phyloP scores from a whole-genome alignment of 495 filamentous ascomycete genomes.

The Penicillium coffeae region DNA sequence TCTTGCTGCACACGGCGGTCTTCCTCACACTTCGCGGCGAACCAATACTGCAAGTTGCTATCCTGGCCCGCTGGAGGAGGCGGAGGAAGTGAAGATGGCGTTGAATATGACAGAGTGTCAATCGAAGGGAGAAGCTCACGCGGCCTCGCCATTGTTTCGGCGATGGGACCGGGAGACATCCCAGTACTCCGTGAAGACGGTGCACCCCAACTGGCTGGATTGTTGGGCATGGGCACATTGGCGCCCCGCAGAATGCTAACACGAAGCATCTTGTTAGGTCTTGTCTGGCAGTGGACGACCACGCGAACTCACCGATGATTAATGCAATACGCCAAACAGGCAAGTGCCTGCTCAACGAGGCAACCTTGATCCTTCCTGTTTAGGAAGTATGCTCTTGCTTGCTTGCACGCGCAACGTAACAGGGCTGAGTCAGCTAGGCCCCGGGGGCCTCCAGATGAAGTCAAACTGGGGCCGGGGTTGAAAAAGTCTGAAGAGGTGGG shows the following conservation, averaged over 20 bases:
- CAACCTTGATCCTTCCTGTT: conserved; percentile 11
- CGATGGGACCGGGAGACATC: conserved; percentile 10
- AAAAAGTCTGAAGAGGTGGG: not conserved
- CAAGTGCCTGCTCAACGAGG: too few species aligned
- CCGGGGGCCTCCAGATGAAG: not conserved
- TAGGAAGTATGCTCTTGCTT: too few species aligned
- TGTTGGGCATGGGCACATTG: too few species aligned
- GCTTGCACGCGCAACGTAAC: too few species aligned
- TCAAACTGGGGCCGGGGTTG: too few species aligned
- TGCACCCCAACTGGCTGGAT: too few species aligned
- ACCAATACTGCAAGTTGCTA: conserved; percentile 78
- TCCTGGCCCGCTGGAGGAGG: conserved; percentile 70
- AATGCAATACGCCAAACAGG: too few species aligned
- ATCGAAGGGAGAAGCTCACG: conserved; percentile 37
- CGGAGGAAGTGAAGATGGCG: conserved; percentile 54
- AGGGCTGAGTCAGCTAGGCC: conserved; percentile 16
- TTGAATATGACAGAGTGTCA: conserved; percentile 26
- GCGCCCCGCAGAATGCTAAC: too few species aligned
- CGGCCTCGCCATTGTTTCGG: conserved; percentile 33
- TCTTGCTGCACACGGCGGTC: conserved; percentile 81
- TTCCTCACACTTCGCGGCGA: conserved; percentile 79
- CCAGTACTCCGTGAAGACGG: conserved; percentile 25
- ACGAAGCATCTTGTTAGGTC: too few species aligned
- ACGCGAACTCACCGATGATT: too few species aligned
- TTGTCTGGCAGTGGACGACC: too few species aligned